phyloP scores from a whole-genome alignment of 495 filamentous ascomycete species.

The Achaetomiella virescens region DNA sequence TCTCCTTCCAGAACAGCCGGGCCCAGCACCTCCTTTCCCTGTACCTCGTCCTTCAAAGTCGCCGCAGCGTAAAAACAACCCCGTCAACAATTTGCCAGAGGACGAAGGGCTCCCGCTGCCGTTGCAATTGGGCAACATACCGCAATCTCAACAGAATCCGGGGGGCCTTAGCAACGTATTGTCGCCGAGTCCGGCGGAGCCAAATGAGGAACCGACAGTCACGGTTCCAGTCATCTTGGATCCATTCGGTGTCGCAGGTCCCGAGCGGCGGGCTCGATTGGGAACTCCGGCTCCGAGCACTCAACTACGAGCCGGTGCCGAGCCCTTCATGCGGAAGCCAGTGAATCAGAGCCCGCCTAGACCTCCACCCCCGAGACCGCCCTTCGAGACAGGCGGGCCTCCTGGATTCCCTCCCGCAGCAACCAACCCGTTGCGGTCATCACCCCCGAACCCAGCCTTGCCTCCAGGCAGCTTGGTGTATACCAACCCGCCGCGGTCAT shows the following conservation, averaged over 20 bases:
- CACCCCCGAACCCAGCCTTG: not conserved
- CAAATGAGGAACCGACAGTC: not conserved
- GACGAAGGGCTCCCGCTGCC: not conserved
- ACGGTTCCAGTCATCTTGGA: not conserved
- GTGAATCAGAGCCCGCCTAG: not conserved
- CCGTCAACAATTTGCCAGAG: not conserved
- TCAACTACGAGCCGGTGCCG: not conserved
- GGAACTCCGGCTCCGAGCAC: not conserved
- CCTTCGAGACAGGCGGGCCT: not conserved
- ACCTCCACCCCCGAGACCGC: not conserved
- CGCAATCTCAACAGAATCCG: not conserved
- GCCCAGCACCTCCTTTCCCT: constrained; percentile 1
- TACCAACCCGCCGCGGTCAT: not conserved
- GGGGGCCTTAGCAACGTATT: not conserved
- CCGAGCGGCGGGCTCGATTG: not conserved
- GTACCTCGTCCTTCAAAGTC: constrained; percentile 1
- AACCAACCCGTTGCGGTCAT: not conserved
- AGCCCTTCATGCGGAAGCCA: not conserved
- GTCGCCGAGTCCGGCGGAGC: not conserved
- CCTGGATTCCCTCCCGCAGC: not conserved
- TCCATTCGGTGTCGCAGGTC: not conserved
- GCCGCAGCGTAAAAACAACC: not conserved
- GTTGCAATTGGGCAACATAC: not conserved
- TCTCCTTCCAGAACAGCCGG: not conserved
- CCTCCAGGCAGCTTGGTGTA: no score